Evolutionary conservation across 2,329 filamentous ascomycete genomes (phyloP), one percentile per base, ranked within the genome.

Genomic region (Botrytis sinoallii): DNA sequence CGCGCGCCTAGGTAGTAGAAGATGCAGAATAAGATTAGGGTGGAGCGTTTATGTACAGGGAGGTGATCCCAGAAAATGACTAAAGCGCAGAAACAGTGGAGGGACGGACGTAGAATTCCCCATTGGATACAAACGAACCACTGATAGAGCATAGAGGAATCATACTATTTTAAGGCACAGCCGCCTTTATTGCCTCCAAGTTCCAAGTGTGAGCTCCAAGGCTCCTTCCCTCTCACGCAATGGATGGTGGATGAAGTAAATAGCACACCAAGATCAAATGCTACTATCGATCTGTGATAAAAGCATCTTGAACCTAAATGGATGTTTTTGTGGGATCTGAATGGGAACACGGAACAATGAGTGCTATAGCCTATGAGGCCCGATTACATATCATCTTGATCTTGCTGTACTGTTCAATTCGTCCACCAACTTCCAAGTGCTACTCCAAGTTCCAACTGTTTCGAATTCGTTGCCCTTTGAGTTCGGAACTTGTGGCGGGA

Each of bases 1-100:
- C 55, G 68, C 40, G 35, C 67, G 67, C n/a, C 55, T 70, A 61
- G 68, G 68, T 46, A 61, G 68, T 60, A 63, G 52, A 29, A 46
- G 57, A n/a, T 61, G 40, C 29, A 46, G 22, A 70, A 35, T 70
- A 70, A 70, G 42, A 70, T 70, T 70, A 70, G 38, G 55, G 68
- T 70, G 68, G 68, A 70, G 68, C 40, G 40, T 70, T 61, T 70
- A 16, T 55, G 55, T 70, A 46, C 67, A 70, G 52, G 67, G 68
- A 61, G 68, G 10, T 14, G 29, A 70, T 61, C 57, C 68, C 52
- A 69, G 66, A 44, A 32, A 52, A 68, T 42, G 66, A 48, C 48
- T 68, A 57, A 59, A 69, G 66, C 66, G 66, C 65, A 67, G 25
- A 55, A 42, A 69, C 52, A 69, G 38, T 42, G 35, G 46, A 68